These are phyloP conservation scores for Lepiota brunneoincarnata DNA, from an alignment of 768 basidiomycete genomes.

Conservation along the genomic window DNA sequence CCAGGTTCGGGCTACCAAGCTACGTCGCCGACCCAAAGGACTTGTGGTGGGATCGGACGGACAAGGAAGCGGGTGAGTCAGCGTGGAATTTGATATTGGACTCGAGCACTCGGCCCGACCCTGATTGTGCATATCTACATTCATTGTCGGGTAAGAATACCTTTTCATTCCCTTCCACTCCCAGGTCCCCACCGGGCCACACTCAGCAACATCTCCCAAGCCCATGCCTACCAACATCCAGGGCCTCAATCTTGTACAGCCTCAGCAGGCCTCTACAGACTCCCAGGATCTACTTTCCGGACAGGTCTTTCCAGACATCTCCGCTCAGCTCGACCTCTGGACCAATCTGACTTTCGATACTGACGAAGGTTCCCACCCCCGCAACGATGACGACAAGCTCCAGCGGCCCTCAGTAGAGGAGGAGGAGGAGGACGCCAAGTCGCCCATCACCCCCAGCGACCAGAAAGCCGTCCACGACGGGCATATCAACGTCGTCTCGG, in stretches of 20 bases:
- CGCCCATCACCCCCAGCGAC: constrained; percentile 22
- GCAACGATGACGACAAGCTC: constrained; percentile 32
- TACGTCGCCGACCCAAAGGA: neutral
- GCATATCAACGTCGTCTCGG: constrained; percentile 59
- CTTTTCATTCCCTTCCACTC: constrained; percentile 10
- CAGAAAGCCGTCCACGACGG: constrained; percentile 49
- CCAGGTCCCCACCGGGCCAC: constrained; percentile 12
- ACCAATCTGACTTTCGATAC: constrained; percentile 77
- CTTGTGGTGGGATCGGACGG: neutral
- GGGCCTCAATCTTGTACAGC: constrained; percentile 77
- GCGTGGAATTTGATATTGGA: constrained; percentile 3
- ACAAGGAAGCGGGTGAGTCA: constrained; percentile 6
- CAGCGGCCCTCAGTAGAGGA: constrained; percentile 39
- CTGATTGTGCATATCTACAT: neutral
- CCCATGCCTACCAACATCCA: constrained; percentile 66
- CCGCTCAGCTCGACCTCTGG: constrained; percentile 81
- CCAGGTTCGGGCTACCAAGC: neutral
- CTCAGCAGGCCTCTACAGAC: constrained; percentile 39
- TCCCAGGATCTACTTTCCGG: constrained; percentile 60
- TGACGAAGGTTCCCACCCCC: constrained; percentile 54
- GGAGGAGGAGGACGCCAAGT: constrained; percentile 42
- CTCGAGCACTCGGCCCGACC: neutral
- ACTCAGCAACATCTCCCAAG: constrained; percentile 1
- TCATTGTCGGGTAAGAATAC: neutral
- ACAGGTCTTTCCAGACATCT: constrained; percentile 69